Percentiles rank a stretch among this genome's conserved stretches.
Conservation (phyloP, 129 eudicot genomes). For the Scalesia atractyloides region DNA sequence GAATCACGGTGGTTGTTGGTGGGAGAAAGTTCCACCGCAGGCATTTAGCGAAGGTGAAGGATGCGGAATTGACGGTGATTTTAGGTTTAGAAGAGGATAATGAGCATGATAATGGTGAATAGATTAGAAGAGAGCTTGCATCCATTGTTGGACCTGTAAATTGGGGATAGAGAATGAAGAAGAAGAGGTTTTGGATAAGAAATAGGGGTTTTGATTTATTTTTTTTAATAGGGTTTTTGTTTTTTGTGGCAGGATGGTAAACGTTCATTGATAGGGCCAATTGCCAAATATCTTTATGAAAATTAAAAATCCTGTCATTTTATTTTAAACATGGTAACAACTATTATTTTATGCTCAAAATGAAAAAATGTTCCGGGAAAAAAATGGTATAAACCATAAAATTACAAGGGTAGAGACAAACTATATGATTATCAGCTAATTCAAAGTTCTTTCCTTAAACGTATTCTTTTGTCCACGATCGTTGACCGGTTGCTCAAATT, state of each 20-base stretch:
- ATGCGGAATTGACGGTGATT: constrained; percentile 23
- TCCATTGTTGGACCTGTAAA: constrained; percentile 32
- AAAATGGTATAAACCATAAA: no score
- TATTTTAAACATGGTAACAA: no score
- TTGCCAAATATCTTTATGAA: no score
- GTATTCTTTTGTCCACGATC: no score
- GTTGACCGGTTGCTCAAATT: no score
- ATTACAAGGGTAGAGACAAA: no score
- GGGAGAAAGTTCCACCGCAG: constrained; percentile 26
- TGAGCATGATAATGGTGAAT: constrained; percentile 35
- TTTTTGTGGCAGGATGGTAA: not conserved
- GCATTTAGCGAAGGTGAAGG: constrained; percentile 30
- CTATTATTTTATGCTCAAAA: no score
- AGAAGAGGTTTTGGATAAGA: constrained; percentile 30
- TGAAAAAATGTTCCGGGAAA: no score
- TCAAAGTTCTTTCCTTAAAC: no score
- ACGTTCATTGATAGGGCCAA: not conserved
- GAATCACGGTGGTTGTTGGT: constrained; percentile 20
- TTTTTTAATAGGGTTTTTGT: constrained; percentile 29
- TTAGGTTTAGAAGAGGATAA: constrained; percentile 35
- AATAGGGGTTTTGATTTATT: constrained; percentile 22
- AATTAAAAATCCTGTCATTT: no score
- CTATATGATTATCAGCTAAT: no score
- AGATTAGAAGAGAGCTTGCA: constrained; percentile 37
- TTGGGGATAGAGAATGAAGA: constrained; percentile 5